Base-by-base conservation (phyloP, 441 rosid genomes). In the Populus hybrid region DNA sequence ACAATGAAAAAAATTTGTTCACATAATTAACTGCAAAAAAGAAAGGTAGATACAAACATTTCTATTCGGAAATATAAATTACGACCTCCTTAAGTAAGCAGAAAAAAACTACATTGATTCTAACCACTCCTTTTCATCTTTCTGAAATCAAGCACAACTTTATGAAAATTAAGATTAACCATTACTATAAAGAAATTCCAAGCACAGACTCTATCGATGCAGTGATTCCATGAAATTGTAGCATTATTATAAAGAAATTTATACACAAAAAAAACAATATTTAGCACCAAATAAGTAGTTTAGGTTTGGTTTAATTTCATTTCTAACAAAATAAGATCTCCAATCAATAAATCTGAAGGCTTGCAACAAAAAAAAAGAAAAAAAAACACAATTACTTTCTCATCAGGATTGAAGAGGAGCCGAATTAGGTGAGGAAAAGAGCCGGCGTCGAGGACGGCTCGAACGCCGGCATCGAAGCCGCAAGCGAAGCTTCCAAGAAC, bases 401-500 rank as follows among this genome's bases (percentile, higher is more conserved):
- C 88, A 59, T 92, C 89, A 18, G 82, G 82, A 79, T 81, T 79
- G 67, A 87, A 76, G 68, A 96, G 92, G 68, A 96, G 96, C 69
- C 85, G 88, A 76, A 88, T 69, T 3, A 94, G 90, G 83, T 72
- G 83, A 70, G 94, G 88, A 71, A 93, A 83, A 29, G 91, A 89
- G 23, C 96, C 97, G 64, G 98, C 88, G 59, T 91, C 94, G 38
- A 93, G 87, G 76, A 93, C 98, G 28, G 97, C 98, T 63, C 75
- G 88, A 75, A 88, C 99, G 21, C 99, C 99, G 40, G 93, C 93
- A 77, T 92, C 97, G 82, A 96, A 89, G 80, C 98, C 96, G 81
- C 98, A 96, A 71, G 98, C 99, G 77, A 96, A 96, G 88, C 98
- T 92, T 35, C 99, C 99, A 2, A 94, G 87, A 66, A 87, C 93